phyloP scores from a whole-genome alignment of 345 rosid genomes.

The Populus nigra region DNA sequence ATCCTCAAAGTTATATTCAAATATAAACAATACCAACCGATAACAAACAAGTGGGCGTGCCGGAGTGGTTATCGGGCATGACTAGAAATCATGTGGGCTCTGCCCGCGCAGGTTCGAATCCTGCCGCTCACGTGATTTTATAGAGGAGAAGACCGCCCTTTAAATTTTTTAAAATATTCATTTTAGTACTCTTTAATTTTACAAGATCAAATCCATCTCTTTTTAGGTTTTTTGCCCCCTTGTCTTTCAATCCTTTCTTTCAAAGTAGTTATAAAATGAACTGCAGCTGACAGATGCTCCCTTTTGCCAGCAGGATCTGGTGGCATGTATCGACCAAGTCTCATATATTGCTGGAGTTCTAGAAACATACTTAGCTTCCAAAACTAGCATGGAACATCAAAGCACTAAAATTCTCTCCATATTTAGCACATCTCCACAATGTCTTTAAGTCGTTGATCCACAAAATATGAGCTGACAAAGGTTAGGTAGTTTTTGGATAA shows the following conservation, averaged over 20 bases:
- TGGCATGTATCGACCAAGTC: slow-evolving; percentile 15
- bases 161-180: too few relatives aligned
- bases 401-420: neutral
- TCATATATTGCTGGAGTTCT: neutral
- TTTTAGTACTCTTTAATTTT: too few relatives aligned
- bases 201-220: too few relatives aligned
- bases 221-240: too few relatives aligned
- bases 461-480: slow-evolving; percentile 3
- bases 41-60: slow-evolving; percentile 49
- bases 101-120: slow-evolving; percentile 91
- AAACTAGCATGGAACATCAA: slow-evolving; percentile 11
- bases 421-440: neutral
- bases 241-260: too few relatives aligned
- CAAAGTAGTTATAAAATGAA: too few relatives aligned
- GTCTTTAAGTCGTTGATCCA: neutral
- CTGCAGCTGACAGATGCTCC: neutral
- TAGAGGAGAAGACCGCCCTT: too few relatives aligned
- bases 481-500: neutral
- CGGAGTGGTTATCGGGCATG: slow-evolving; percentile 98
- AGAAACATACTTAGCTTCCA: neutral
- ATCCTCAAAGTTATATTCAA: rapidly evolving
- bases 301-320: neutral
- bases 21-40: rapidly evolving
- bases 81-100: slow-evolving; percentile 97
- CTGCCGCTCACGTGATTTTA: slow-evolving; percentile 48